These are phyloP conservation scores for Sugiyamaella lignohabitans DNA, from an alignment of 805 yeast species.

Conservation along the genomic window DNA sequence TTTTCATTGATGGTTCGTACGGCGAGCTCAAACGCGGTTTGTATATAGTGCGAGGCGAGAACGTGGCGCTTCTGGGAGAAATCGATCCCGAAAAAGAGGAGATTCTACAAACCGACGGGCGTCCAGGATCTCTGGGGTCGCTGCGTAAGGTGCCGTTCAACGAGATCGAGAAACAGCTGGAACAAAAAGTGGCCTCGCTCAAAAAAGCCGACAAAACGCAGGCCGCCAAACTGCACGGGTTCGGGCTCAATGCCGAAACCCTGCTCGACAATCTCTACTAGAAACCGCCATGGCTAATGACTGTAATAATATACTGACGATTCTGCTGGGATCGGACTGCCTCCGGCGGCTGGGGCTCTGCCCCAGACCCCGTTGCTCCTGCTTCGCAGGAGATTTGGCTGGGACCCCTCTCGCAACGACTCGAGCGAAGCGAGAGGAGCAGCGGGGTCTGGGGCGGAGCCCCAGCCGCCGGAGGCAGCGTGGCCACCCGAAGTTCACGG, in stretches of 20 bases:
- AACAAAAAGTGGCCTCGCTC: constrained; percentile 13
- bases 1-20: constrained; percentile 47
- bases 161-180: constrained; percentile 47
- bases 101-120: constrained; percentile 26
- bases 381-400: too few relatives aligned
- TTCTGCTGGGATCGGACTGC: too few relatives aligned
- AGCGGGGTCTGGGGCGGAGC: not conserved
- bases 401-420: too few relatives aligned
- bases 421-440: not conserved
- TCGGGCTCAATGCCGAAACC: constrained; percentile 16
- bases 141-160: constrained; percentile 55
- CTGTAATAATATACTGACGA: too few relatives aligned
- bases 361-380: too few relatives aligned
- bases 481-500: not conserved
- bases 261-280: constrained; percentile 18
- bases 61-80: constrained; percentile 90
- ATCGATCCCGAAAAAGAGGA: constrained; percentile 85
- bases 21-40: constrained; percentile 78
- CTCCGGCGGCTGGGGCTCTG: too few relatives aligned
- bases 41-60: constrained; percentile 89
- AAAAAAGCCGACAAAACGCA: constrained; percentile 14
- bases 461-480: not conserved
- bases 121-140: constrained; percentile 41
- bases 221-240: constrained; percentile 9
- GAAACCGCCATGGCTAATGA: constrained; percentile 1